Percentiles rank a stretch among this genome's conserved stretches.
These are phyloP conservation scores for Botrytis fragariae DNA, from an alignment of 2,329 filamentous ascomycete genomes.

Conservation along the genomic window DNA sequence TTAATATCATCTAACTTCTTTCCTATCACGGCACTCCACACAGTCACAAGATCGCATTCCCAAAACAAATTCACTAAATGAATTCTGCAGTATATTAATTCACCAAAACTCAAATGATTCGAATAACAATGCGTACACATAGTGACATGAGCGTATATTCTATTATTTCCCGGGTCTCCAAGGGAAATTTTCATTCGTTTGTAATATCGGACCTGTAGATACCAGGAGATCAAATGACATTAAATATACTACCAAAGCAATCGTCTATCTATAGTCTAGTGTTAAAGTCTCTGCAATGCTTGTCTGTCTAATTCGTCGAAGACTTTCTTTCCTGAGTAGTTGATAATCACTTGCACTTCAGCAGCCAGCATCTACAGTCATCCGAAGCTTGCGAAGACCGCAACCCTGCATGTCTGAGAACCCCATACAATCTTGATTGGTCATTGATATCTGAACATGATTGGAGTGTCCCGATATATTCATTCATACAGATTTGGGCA, in stretches of 20 bases:
- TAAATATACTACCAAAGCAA: not conserved
- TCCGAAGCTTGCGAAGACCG: not conserved
- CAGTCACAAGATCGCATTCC: not conserved
- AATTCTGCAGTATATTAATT: not conserved
- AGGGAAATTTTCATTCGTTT: no score
- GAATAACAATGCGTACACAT: not conserved
- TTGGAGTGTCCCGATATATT: not conserved
- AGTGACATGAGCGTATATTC: not conserved
- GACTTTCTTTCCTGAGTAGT: no score
- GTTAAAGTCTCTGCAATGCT: not conserved
- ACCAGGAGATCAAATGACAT: not conserved
- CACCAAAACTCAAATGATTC: not conserved
- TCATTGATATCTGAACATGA: not conserved
- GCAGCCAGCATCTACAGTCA: not conserved
- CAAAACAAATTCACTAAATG: not conserved
- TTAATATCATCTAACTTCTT: not conserved
- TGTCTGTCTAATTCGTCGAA: not conserved
- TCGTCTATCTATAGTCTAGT: not conserved
- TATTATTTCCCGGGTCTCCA: not conserved
- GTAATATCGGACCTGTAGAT: not conserved
- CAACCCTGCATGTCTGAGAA: not conserved
- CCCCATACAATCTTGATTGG: not conserved
- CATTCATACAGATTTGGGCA: not conserved
- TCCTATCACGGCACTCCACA: not conserved
- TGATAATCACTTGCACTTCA: not conserved